These are phyloP conservation scores for Pichia sp. DNA, from an alignment of 1,139 yeast genomes.

Conservation along the genomic window DNA sequence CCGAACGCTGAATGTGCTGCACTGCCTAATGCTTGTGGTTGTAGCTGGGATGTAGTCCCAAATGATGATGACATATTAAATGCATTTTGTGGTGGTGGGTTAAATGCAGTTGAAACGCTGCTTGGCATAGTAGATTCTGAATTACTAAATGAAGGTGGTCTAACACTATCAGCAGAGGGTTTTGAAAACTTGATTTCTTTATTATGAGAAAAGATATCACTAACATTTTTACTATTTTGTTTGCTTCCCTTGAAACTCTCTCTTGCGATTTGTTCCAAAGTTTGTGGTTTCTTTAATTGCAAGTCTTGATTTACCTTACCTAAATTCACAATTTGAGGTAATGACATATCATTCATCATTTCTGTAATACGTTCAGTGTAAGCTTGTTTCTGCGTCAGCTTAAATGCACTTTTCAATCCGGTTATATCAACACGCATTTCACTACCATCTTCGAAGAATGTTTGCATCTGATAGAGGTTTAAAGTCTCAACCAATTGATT, in stretches of 20 bases:
- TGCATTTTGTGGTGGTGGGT: too few species aligned
- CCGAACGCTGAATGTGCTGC: background rate
- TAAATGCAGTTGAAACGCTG: background rate
- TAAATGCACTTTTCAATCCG: constrained; percentile 29
- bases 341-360: constrained; percentile 37
- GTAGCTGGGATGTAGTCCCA: too few species aligned
- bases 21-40: too few species aligned
- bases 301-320: constrained; percentile 34
- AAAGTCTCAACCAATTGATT: constrained; percentile 58
- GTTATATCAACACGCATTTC: constrained; percentile 50
- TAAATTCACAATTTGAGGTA: constrained; percentile 34
- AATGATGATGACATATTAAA: too few species aligned
- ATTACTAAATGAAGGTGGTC: background rate
- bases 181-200: background rate
- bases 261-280: constrained; percentile 23
- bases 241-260: constrained; percentile 20
- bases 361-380: constrained; percentile 53
- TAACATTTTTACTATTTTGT: constrained; percentile 15
- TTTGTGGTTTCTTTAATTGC: constrained; percentile 17
- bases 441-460: constrained; percentile 37
- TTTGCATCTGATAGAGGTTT: constrained; percentile 60
- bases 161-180: background rate
- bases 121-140: too few species aligned
- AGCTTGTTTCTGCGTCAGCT: constrained; percentile 55
- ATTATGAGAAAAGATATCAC: constrained; percentile 7